Base-by-base conservation (phyloP, 345 rosid species). In the Sapria himalayana region DNA sequence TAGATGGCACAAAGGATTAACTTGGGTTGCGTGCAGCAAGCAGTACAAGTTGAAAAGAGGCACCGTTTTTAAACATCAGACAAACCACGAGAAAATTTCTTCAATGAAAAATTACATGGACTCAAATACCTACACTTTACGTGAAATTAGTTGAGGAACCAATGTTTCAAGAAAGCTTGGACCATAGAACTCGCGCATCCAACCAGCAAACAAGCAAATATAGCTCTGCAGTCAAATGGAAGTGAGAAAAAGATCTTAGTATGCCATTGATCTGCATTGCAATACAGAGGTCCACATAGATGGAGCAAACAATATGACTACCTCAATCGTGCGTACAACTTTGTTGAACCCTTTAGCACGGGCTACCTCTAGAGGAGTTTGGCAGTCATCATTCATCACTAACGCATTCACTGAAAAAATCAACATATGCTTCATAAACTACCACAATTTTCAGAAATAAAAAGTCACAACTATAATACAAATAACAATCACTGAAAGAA, bases 291-390 rank as follows among this genome's bases (percentile, higher is more conserved):
- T 33, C n/a, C 12, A 19, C 11, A 33, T 3, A 33, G 37, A 24
- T n/a, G n/a, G n/a, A n/a, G n/a, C n/a, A n/a, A n/a, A n/a, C n/a
- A n/a, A n/a, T n/a, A n/a, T n/a, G n/a, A n/a, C n/a, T 50, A 82
- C 98, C 95, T 89, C 98, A 58, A 89, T 69, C 17, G 76, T 53
- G 33, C 92, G 93, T 3, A 84, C 95, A 24, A 77, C 81, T 59
- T 66, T 77, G 46, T 40, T 48, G 25, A 16, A 57, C 25, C 93
- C 92, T 65, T 91, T 91, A 21, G 52, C 63, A 56, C 99, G 74
- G 39, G 99, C 99, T 39, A 91, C 74, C 46, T 77, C 92, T 39
- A 91, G 71, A 15, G 95, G 80, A 24, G 93, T 74, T 51, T 67
- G 93, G 49, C 93, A 79, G 57, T 74, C 95, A 71, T 91, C 95